Base-by-base conservation (phyloP, 73 alveolate genomes). In the Paramecium pentaurelia region DNA sequence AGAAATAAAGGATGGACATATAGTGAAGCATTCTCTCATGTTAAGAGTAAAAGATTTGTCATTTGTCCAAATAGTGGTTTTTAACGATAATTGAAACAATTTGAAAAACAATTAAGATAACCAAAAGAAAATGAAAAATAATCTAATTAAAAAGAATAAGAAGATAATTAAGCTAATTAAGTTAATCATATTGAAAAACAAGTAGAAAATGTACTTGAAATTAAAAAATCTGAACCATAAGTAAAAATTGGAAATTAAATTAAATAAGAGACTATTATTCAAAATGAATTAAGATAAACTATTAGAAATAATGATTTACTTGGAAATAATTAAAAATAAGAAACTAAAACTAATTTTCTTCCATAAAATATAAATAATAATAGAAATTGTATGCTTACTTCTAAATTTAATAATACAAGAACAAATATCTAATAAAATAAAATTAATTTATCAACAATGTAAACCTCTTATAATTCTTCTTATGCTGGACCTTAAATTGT, bases 61-160 rank as follows among this genome's bases (percentile, higher is more conserved):
- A 97, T 97, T 47, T 91, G 94, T 92, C 99, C 99, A 0, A 97
- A 97, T 91, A 86, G 68, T 44, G 99, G 99, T 4, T 97, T 97
- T 92, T 86, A 93, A 47, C 92, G 95, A 89, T 97, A 96, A 75
- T 95, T 97, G 87, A 70, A 92, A 84, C 75, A 80, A 4, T 96
- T 95, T 95, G 99, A 97, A 87, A 93, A 95, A 83, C 85, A 11
- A 14, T 18, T 37, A 37, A 34, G 18, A 75, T 5, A 12, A 30
- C 42, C 36, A 0, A 37, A 75, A 75, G 36, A 75, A 34, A 58
- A 47, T 58, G 28, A 86, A 64, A 32, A 94, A 42, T 6, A 73
- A 89, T 7, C 20, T 37, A 22, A 30, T 18, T 37, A 89, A 40
- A 11, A 44, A 22, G 92, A 27, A 30, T 30, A 6, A 18, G 16